Evolutionary conservation across 441 rosid species (phyloP).

Genomic region (Theobroma grandiflorum): DNA sequence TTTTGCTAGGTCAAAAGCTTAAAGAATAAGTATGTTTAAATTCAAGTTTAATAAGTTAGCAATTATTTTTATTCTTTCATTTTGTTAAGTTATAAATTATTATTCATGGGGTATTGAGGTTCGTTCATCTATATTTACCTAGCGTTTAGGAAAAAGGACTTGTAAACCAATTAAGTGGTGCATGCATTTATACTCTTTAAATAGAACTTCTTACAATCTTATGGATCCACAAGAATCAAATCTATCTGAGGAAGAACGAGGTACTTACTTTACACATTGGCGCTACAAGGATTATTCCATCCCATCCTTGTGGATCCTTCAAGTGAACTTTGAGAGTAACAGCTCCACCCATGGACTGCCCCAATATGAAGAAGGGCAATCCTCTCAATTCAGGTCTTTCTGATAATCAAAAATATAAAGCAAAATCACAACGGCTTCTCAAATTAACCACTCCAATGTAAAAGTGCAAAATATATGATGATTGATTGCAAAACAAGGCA

Average conservation of each 20-base stretch:
- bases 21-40: neutral
- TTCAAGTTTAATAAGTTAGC: neutral
- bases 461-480: neutral
- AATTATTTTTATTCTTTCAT: neutral
- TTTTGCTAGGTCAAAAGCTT: neutral
- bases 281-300: slow-evolving; percentile 93
- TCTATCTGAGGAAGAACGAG: slow-evolving; percentile 20
- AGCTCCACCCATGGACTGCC: slow-evolving; percentile 99
- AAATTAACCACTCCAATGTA: neutral
- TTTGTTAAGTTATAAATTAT: neutral
- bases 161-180: slow-evolving; percentile 14
- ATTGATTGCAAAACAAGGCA: slow-evolving; percentile 9
- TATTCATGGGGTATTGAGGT: neutral
- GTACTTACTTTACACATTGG: slow-evolving; percentile 95
- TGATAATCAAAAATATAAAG: slow-evolving; percentile 34
- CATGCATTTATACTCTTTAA: neutral
- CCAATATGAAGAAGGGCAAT: slow-evolving; percentile 77
- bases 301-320: slow-evolving; percentile 70
- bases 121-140: neutral
- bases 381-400: slow-evolving; percentile 74
- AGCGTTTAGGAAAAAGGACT: neutral
- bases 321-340: slow-evolving; percentile 81
- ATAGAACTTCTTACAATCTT: neutral
- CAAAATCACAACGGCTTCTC: slow-evolving; percentile 18
- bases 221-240: slow-evolving; percentile 3